A percentile compares a stretch with the other conserved stretches of the same genome.
These are phyloP conservation scores for Echria macrotheca DNA, from an alignment of 495 filamentous ascomycete species.

Conservation along the genomic window DNA sequence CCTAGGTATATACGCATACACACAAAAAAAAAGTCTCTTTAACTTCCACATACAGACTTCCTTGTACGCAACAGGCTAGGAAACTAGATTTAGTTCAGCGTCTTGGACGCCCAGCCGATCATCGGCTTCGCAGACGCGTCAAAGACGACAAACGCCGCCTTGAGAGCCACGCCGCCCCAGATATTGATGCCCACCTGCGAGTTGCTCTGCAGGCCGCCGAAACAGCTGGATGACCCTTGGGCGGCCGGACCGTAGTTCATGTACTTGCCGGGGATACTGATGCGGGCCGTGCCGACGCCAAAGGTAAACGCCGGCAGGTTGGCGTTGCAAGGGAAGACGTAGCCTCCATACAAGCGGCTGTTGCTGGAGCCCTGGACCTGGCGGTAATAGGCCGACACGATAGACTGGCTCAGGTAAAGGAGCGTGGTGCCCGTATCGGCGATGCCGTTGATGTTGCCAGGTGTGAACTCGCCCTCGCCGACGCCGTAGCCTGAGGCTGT, in stretches of 20 bases:
- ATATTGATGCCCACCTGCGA: conserved; percentile 61
- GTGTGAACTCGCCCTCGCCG: conserved; percentile 37
- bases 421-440: conserved; percentile 76
- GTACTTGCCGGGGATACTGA: conserved; percentile 50
- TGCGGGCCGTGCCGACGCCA: conserved; percentile 45
- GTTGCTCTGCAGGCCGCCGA: conserved; percentile 62
- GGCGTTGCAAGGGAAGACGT: conserved; percentile 61
- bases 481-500: conserved; percentile 57
- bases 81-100: neutral
- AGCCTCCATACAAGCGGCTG: conserved; percentile 53
- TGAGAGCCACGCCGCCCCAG: conserved; percentile 76
- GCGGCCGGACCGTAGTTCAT: conserved; percentile 51
- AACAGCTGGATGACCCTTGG: conserved; percentile 40
- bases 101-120: conserved; percentile 57
- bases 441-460: conserved; percentile 45
- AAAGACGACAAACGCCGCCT: conserved; percentile 75
- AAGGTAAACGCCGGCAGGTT: conserved; percentile 60
- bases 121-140: conserved; percentile 37
- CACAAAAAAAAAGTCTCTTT: too few species aligned
- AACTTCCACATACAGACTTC: too few species aligned
- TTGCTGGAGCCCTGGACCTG: conserved; percentile 50
- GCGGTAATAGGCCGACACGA: conserved; percentile 63
- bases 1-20: too few species aligned
- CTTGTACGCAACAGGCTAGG: too few species aligned
- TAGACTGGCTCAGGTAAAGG: conserved; percentile 50